Conservation (phyloP, 805 yeast genomes). For the Saccharomyces kudriavzevii region DNA sequence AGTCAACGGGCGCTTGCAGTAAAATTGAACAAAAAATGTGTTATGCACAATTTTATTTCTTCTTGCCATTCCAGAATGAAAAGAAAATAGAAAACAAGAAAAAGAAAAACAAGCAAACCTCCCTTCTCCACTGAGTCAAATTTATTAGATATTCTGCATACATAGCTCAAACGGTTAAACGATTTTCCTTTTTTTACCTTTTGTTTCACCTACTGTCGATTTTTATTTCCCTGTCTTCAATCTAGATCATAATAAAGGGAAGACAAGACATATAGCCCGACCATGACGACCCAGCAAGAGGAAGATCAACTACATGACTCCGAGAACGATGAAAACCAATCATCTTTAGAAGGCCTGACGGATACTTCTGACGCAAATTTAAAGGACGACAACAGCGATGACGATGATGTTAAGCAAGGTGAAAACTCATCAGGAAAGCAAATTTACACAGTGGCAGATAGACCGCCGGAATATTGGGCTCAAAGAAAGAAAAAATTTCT, state of each 20-base stretch:
- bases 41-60: background rate
- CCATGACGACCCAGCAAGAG: background rate
- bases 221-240: background rate
- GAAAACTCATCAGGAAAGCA: background rate
- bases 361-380: background rate
- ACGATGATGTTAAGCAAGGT: background rate
- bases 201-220: background rate
- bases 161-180: background rate
- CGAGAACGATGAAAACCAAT: background rate
- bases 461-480: constrained; percentile 24
- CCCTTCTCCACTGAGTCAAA: background rate
- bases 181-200: background rate
- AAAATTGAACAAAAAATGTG: background rate
- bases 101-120: background rate
- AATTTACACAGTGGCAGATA: constrained; percentile 2
- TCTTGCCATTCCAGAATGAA: background rate
- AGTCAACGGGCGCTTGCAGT: background rate
- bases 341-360: background rate
- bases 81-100: background rate
- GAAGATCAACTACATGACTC: background rate
- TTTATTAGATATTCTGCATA: background rate
- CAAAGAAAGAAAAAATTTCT: constrained; percentile 43
- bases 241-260: background rate
- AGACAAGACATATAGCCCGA: background rate
- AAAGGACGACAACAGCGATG: background rate